Evolutionary conservation across 108 stramenopile genomes (phyloP).

Genomic region (Fistulifera solaris): DNA sequence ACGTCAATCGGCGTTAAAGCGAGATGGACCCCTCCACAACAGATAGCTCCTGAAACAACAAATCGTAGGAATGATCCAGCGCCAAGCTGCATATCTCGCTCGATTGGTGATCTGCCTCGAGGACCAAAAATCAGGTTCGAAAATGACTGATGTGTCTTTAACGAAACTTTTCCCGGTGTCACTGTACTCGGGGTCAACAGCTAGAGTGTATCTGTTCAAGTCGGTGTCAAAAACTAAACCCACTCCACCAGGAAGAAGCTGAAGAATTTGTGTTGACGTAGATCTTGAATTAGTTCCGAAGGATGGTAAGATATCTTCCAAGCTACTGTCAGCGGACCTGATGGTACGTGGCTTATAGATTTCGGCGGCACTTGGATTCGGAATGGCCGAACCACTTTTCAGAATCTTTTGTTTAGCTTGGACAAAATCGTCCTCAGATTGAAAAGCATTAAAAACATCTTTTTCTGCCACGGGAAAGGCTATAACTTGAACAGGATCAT

Average conservation of each 20-base stretch:
- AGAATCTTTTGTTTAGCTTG: constrained; percentile 1
- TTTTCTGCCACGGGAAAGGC: constrained; percentile 30
- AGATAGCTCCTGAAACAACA: constrained; percentile 63
- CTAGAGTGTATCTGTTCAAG: constrained; percentile 41
- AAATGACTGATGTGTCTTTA: constrained; percentile 20
- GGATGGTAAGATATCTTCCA: constrained; percentile 9
- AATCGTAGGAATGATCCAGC: constrained; percentile 38
- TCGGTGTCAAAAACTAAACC: constrained; percentile 53
- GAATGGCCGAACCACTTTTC: constrained; percentile 3
- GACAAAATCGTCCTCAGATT: constrained; percentile 23
- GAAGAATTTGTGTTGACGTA: constrained; percentile 47
- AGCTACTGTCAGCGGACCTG: constrained; percentile 4
- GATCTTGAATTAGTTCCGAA: constrained; percentile 10
- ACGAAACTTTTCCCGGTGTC: constrained; percentile 21
- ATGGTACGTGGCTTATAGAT: not conserved
- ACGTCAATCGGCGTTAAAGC: constrained; percentile 61
- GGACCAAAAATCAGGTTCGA: constrained; percentile 77
- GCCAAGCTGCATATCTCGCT: constrained; percentile 58
- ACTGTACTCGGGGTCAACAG: constrained; percentile 17
- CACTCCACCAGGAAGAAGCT: constrained; percentile 64
- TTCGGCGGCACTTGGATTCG: not conserved
- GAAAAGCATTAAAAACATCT: constrained; percentile 28
- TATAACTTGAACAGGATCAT: constrained; percentile 24
- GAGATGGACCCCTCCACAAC: constrained; percentile 65
- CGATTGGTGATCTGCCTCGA: constrained; percentile 79